phyloP scores from a whole-genome alignment of 78 protist species.

The Speleostelium caveatum region DNA sequence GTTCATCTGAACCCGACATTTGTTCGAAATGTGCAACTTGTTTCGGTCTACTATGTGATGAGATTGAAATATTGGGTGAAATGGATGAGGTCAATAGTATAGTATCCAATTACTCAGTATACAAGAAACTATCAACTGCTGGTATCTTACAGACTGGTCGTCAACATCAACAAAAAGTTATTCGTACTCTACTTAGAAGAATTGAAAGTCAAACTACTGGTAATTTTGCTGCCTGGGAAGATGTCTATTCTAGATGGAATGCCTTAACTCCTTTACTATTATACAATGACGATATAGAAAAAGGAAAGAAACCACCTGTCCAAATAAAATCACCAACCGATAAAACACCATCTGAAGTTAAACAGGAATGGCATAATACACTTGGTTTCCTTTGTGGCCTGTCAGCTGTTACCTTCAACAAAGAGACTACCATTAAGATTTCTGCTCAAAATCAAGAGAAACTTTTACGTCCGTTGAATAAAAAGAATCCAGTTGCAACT shows the following conservation, averaged over 20 bases:
- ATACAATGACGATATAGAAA: conserved; percentile 22
- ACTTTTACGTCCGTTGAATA: conserved; percentile 33
- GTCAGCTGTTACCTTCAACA: conserved; percentile 51
- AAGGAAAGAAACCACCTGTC: neutral
- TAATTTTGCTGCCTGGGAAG: conserved; percentile 84
- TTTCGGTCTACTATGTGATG: conserved; percentile 74
- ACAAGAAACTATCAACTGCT: conserved; percentile 64
- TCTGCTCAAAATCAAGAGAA: neutral
- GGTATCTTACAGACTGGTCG: conserved; percentile 76
- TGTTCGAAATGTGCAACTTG: conserved; percentile 77
- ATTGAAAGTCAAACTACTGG: conserved; percentile 77
- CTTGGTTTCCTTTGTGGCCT: conserved; percentile 76
- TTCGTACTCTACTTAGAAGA: conserved; percentile 66
- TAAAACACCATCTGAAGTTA: conserved; percentile 40
- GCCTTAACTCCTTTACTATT: conserved; percentile 43
- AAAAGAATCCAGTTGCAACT: conserved; percentile 5
- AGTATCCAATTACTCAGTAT: conserved; percentile 56
- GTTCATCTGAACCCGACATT: conserved; percentile 80
- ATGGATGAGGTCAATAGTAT: conserved; percentile 38
- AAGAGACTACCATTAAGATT: conserved; percentile 24
- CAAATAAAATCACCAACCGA: neutral
- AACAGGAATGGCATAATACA: conserved; percentile 72
- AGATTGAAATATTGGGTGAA: conserved; percentile 69
- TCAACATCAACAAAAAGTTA: conserved; percentile 81
- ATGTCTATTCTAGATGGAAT: conserved; percentile 65